Conservation (phyloP, 495 filamentous ascomycete species). For the Letharia lupina region DNA sequence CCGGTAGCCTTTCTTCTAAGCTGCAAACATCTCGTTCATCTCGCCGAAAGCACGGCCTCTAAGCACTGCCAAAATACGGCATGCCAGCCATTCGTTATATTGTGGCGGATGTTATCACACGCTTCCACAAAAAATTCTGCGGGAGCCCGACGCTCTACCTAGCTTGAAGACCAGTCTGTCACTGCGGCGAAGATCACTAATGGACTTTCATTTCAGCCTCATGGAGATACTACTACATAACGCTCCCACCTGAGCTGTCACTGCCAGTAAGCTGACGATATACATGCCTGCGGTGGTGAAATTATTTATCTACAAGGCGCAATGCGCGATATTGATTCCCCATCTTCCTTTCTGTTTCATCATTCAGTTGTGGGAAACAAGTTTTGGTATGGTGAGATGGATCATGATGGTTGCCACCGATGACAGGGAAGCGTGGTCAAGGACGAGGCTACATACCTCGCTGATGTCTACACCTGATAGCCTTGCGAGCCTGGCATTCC, state of each 20-base stretch:
- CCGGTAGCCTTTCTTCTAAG: not conserved
- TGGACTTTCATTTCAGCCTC: slow-evolving; percentile 1
- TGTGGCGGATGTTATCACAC: not conserved
- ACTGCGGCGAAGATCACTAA: not conserved
- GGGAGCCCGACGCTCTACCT: not conserved
- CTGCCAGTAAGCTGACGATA: not conserved
- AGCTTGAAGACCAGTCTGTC: not conserved
- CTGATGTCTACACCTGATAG: not conserved
- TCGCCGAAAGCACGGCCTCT: not conserved
- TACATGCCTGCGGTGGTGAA: not conserved
- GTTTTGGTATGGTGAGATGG: not conserved
- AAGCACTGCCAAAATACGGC: not conserved
- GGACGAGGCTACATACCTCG: not conserved
- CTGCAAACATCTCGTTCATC: slow-evolving; percentile 3
- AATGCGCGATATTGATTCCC: not conserved
- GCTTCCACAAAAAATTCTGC: not conserved
- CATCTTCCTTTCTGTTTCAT: not conserved
- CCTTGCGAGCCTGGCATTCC: not conserved
- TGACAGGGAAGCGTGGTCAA: not conserved
- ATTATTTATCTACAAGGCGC: not conserved
- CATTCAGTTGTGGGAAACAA: not conserved
- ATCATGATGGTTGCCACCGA: not conserved
- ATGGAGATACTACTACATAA: not conserved
- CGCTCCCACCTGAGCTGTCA: not conserved
- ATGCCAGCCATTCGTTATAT: not conserved